These are phyloP conservation scores for Sphagnum magellanicum DNA, from an alignment of 228 moss, liverwort and hornwort genomes.

Conservation along the genomic window DNA sequence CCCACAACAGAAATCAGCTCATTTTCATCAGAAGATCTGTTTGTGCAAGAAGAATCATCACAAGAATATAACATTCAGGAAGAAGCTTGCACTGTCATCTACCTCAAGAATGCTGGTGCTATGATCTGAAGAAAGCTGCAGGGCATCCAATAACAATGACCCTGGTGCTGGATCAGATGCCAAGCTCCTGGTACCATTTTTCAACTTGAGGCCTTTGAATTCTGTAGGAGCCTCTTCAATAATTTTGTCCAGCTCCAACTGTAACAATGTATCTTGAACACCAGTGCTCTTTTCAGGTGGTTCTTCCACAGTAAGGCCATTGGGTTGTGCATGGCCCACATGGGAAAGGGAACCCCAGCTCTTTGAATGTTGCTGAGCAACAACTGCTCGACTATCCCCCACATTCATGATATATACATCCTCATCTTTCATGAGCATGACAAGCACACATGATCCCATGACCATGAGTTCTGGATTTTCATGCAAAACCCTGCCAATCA, in stretches of 20 bases:
- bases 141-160: slow-evolving; percentile 71
- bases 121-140: slow-evolving; percentile 94
- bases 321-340: slow-evolving; percentile 19
- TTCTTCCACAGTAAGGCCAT: slow-evolving; percentile 47
- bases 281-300: slow-evolving; percentile 42
- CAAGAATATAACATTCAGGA: no score
- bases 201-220: slow-evolving; percentile 64
- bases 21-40: no score
- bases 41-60: background rate
- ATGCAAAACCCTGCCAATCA: slow-evolving; percentile 45
- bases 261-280: slow-evolving; percentile 75
- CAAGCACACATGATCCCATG: slow-evolving; percentile 97
- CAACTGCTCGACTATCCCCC: slow-evolving; percentile 88
- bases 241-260: slow-evolving; percentile 86
- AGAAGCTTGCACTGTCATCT: background rate
- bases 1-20: slow-evolving; percentile 2
- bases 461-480: slow-evolving; percentile 92
- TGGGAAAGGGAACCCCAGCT: background rate
- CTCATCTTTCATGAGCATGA: slow-evolving; percentile 98
- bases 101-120: slow-evolving; percentile 96
- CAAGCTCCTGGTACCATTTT: slow-evolving; percentile 43
- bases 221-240: slow-evolving; percentile 97
- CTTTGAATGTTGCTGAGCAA: slow-evolving; percentile 65
- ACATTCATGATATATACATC: slow-evolving; percentile 99
- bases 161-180: slow-evolving; percentile 41